A percentile compares a stretch with the other conserved stretches of the same genome.
Conservation (phyloP, 1,284 basidiomycete species). For the Gomphus bonarii region DNA sequence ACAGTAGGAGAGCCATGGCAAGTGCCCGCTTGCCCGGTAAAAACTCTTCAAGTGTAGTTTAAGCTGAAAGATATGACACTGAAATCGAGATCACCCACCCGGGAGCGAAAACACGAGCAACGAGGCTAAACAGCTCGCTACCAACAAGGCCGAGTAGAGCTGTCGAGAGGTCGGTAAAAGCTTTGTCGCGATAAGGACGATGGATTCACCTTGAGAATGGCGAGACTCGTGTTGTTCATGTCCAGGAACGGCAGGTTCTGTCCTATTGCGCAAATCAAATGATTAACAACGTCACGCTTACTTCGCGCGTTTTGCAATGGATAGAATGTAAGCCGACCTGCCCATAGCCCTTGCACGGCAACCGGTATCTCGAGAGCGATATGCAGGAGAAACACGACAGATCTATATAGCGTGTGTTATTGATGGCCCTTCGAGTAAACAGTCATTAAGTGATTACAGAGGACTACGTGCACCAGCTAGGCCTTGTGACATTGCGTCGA, state of each 20-base stretch:
- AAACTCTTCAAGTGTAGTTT: slow-evolving; percentile 40
- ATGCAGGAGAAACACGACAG: slow-evolving; percentile 64
- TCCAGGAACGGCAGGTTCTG: slow-evolving; percentile 58
- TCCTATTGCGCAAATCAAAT: not conserved
- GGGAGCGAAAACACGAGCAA: slow-evolving; percentile 57
- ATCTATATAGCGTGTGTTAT: slow-evolving; percentile 27
- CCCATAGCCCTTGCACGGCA: slow-evolving; percentile 62
- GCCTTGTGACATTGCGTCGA: not conserved
- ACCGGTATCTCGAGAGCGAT: slow-evolving; percentile 68
- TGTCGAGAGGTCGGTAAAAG: slow-evolving; percentile 18
- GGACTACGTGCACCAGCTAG: slow-evolving; percentile 11
- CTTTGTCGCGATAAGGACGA: slow-evolving; percentile 5
- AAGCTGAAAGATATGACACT: not conserved
- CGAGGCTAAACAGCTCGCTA: slow-evolving; percentile 46
- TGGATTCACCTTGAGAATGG: slow-evolving; percentile 56
- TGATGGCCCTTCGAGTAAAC: not conserved
- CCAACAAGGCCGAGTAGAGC: slow-evolving; percentile 53
- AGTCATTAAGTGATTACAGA: slow-evolving; percentile 10
- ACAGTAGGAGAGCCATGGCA: slow-evolving; percentile 64
- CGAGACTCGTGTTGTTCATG: slow-evolving; percentile 68
- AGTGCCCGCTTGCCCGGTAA: slow-evolving; percentile 76
- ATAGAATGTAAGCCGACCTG: slow-evolving; percentile 25
- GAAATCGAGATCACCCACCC: slow-evolving; percentile 27
- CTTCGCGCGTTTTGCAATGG: not conserved
- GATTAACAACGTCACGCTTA: not conserved